These are phyloP conservation scores for Huiozyma naganishii DNA, from an alignment of 805 yeast genomes.

Conservation along the genomic window DNA sequence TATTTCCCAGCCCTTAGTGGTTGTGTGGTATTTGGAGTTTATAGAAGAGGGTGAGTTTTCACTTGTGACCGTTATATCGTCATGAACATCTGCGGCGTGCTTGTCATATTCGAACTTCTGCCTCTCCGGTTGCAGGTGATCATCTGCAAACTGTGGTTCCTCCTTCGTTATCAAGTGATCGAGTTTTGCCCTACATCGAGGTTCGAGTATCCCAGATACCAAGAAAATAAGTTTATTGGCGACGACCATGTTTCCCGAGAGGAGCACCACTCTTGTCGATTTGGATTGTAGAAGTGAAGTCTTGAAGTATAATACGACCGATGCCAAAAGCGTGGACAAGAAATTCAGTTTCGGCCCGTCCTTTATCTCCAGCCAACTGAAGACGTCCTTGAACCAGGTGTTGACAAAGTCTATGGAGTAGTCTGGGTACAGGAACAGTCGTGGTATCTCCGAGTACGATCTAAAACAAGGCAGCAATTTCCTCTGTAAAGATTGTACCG, in stretches of 20 bases:
- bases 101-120: neutral
- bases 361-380: slow-evolving; percentile 34
- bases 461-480: slow-evolving; percentile 24
- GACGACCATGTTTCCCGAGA: slow-evolving; percentile 50
- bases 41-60: neutral
- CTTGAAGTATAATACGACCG: slow-evolving; percentile 17
- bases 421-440: slow-evolving; percentile 28
- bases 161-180: neutral
- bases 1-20: slow-evolving; percentile 32
- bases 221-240: slow-evolving; percentile 49
- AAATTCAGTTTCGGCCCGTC: slow-evolving; percentile 30
- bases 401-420: slow-evolving; percentile 20
- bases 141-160: neutral
- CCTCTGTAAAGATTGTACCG: slow-evolving; percentile 18
- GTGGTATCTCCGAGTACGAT: slow-evolving; percentile 27
- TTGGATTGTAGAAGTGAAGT: slow-evolving; percentile 19
- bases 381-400: slow-evolving; percentile 32
- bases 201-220: slow-evolving; percentile 39
- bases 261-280: slow-evolving; percentile 40
- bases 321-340: slow-evolving; percentile 21
- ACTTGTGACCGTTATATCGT: slow-evolving; percentile 1
- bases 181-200: slow-evolving; percentile 10
- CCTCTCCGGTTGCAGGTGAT: neutral
- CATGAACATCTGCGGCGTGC: neutral
- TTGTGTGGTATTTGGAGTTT: slow-evolving; percentile 8